phyloP scores from a whole-genome alignment of 2,329 filamentous ascomycete species.

The Stagonosporopsis chrysanthemi region DNA sequence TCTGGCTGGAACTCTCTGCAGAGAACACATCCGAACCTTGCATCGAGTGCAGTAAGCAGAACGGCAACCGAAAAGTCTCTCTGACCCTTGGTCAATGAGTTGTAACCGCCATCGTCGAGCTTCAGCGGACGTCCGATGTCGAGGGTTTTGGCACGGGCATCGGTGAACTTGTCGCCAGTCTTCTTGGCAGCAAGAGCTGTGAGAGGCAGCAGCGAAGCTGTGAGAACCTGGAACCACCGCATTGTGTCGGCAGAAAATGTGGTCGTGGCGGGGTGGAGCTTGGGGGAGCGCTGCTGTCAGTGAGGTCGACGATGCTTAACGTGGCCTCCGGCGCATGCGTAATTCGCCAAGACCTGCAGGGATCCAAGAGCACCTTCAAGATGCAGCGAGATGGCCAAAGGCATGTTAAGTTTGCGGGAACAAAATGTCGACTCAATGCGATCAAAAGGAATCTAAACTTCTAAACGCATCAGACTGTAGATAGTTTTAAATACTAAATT shows the following conservation, averaged over 20 bases:
- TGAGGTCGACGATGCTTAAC: conserved; percentile 33
- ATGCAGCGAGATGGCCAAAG: not conserved
- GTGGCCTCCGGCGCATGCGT: conserved; percentile 45
- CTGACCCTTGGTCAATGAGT: conserved; percentile 75
- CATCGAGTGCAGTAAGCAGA: conserved; percentile 84
- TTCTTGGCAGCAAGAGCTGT: conserved; percentile 71
- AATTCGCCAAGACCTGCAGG: conserved; percentile 35
- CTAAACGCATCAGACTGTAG: too few species aligned
- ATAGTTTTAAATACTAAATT: not conserved
- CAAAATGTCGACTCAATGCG: not conserved
- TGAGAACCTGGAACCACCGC: conserved; percentile 68
- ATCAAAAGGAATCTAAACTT: not conserved
- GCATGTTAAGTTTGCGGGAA: not conserved
- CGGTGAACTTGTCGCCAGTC: conserved; percentile 69
- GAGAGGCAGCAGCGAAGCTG: conserved; percentile 68
- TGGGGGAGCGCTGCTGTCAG: conserved; percentile 18
- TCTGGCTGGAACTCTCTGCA: conserved; percentile 94
- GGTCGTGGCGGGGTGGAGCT: conserved; percentile 24
- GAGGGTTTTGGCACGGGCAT: conserved; percentile 73
- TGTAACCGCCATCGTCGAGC: conserved; percentile 78
- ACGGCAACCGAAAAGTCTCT: conserved; percentile 85
- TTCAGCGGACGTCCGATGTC: conserved; percentile 70
- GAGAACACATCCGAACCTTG: conserved; percentile 82
- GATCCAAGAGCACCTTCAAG: conserved; percentile 9
- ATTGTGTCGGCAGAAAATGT: conserved; percentile 59